Evolutionary conservation across 305 asterid genomes (phyloP).

Genomic region (Rubia peregrina): DNA sequence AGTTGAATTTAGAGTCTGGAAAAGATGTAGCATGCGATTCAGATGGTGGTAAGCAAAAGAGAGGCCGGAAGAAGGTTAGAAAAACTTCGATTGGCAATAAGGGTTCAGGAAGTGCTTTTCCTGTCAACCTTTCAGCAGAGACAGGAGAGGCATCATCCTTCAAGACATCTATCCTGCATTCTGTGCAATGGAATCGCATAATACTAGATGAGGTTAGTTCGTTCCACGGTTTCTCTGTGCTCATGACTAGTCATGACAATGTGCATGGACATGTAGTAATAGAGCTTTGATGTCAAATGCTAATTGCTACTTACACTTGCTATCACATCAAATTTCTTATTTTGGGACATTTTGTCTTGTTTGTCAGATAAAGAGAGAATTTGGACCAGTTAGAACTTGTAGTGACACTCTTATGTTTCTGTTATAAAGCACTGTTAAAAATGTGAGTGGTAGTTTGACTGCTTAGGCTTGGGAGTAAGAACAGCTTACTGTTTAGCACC

Average conservation of each 20-base stretch:
- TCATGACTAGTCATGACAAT: too few relatives aligned
- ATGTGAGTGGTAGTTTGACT: neutral
- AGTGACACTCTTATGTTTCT: neutral
- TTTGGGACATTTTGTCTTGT: neutral
- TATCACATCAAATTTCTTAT: neutral
- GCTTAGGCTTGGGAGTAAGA: neutral
- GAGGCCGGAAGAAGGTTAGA: constrained; percentile 24
- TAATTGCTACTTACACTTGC: neutral
- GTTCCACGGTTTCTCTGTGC: neutral
- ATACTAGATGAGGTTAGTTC: constrained; percentile 76
- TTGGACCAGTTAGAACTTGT: neutral
- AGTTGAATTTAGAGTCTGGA: constrained; percentile 27
- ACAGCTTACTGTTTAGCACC: too few relatives aligned
- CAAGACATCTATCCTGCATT: constrained; percentile 63
- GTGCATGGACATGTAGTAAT: neutral
- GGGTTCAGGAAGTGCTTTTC: constrained; percentile 30
- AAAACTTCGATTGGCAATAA: constrained; percentile 21
- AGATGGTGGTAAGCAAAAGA: constrained; percentile 25
- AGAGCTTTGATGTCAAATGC: neutral
- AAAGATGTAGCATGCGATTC: constrained; percentile 21
- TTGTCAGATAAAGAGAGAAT: neutral
- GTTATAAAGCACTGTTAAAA: neutral
- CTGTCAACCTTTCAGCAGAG: constrained; percentile 25
- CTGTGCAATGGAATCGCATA: constrained; percentile 73
- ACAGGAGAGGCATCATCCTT: constrained; percentile 25